Base-by-base conservation (phyloP, 1,284 basidiomycete genomes). In the Porodaedalea pini region DNA sequence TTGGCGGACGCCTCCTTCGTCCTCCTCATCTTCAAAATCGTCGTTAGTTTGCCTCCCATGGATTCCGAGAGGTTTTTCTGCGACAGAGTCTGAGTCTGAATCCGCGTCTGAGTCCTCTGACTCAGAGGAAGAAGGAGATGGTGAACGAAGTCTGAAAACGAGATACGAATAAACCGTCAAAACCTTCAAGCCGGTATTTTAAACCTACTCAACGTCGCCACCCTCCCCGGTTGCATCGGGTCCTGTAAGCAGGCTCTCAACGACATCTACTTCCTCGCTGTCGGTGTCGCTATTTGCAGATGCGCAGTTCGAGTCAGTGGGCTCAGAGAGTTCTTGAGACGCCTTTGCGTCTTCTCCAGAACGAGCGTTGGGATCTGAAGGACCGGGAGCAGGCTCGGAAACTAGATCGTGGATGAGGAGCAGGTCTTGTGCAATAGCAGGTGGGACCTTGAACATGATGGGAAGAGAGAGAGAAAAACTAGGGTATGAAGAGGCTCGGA, bases 191-290 rank as follows among this genome's bases (percentile, higher is more conserved):
- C 23, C 37, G 37, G 54, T 54, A 47, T 31, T 56, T 15, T 21
- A 3, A 13, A 51, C 49, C 15, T 36, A 51, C 49, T 51, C 19
- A 8, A 13, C 49, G n/a, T 40, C 34, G 17, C 21, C 37, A 23
- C 19, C 17, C 4, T 21, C 7, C 3, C 10, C 23, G 10, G 8
- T 2, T 4, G 21, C 23, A 27, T 21, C 32, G 4, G 29, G 31
- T 11, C 36, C 37, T 21, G 34, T 36, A 19, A 52, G 40, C 37
- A 86, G 75, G 56, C 36, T 34, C 29, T 78, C 77, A 21, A 81
- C 84, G 62, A 83, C 85, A 40, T 88, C 82, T 67, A 88, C 88
- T 49, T 81, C 80, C 66, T 88, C 86, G 62, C 87, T 88, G 60
- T 72, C 76, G 31, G 64, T 72, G 50, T 79, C 79, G 56, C 71